Evolutionary conservation across 768 basidiomycete species (phyloP), one percentile per base, ranked within the genome.

Genomic region (Dacryopinax spathularia): DNA sequence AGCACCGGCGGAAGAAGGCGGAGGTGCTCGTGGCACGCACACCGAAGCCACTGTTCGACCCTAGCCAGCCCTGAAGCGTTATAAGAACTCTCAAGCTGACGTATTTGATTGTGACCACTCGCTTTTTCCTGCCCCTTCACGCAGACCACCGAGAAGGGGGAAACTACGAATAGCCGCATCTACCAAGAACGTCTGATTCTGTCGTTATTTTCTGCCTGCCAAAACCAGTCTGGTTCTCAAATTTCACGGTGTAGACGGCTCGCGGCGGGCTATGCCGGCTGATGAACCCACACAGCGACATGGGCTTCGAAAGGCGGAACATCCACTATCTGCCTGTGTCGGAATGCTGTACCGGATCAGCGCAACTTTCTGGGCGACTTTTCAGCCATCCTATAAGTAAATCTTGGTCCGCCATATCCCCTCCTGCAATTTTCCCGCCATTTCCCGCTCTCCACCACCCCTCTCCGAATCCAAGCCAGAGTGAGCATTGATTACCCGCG

Each of bases 1-100:
- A 56, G 48, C 13, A 56, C 48, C 48, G 48, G 48, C 48, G 48
- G 48, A 56, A 56, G 48, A 56, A 56, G 48, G 48, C 48, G 48
- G 48, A 15, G 29, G 31, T 15, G 48, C 48, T 56, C 48, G 29
- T 56, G 48, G 25, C 48, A 56, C 29, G 9, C 48, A 13, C 2
- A 22, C 48, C 48, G 48, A 56, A 56, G 48, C 29, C 25, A 56
- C 25, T 29, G 3, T 5, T 3, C 18, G 48, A 56, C 48, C 48
- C 48, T 56, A 29, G 48, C 31, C 9, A 7, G 39, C 39, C 39
- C 39, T 41, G 39, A 41, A 41, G 39, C 39, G 48, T 9, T 56
- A 56, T 31, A 56, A 44, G 20, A 29, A 27, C 25, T 41, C 39
- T 22, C 25, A 56, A 56, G 48, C 48, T 56, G 12, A 56, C 48